Conservation (phyloP, 805 yeast genomes). For the Danielozyma ontarioensis region DNA sequence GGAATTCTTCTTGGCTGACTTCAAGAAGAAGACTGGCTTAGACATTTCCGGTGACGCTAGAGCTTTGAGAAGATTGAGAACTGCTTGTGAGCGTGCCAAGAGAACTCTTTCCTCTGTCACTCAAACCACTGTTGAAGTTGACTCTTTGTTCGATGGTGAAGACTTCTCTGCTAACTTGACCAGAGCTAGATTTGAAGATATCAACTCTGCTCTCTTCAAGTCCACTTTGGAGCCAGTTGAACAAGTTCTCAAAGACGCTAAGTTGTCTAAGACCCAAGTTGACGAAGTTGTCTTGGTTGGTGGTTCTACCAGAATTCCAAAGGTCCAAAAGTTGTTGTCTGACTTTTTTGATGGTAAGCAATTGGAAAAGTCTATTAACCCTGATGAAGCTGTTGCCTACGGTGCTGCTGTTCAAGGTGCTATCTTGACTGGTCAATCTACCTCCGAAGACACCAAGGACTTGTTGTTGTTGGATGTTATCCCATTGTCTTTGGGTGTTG, state of each 20-base stretch:
- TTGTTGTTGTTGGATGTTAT: constrained; percentile 46
- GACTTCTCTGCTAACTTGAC: constrained; percentile 94
- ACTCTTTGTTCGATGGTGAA: constrained; percentile 88
- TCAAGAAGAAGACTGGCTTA: constrained; percentile 43
- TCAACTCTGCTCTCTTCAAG: constrained; percentile 88
- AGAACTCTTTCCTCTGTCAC: constrained; percentile 93
- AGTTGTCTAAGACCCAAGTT: constrained; percentile 77
- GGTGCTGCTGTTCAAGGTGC: constrained; percentile 99
- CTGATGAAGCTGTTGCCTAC: constrained; percentile 99
- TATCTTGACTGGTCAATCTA: constrained; percentile 46
- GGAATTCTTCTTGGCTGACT: constrained; percentile 42
- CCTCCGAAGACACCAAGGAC: constrained; percentile 46
- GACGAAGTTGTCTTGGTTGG: constrained; percentile 97
- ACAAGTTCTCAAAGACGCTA: constrained; percentile 91
- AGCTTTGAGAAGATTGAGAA: constrained; percentile 73
- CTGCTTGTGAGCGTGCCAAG: constrained; percentile 98
- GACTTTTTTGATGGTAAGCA: constrained; percentile 90
- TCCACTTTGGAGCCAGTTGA: constrained; percentile 95
- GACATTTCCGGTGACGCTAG: constrained; percentile 44
- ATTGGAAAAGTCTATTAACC: constrained; percentile 95
- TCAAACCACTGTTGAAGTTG: constrained; percentile 94
- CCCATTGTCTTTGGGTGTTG: constrained; percentile 48
- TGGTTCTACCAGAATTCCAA: constrained; percentile 99
- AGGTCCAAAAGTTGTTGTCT: constrained; percentile 90
- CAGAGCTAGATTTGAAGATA: constrained; percentile 97